phyloP scores from a whole-genome alignment of 495 filamentous ascomycete species.

The Xylaria nigripes region DNA sequence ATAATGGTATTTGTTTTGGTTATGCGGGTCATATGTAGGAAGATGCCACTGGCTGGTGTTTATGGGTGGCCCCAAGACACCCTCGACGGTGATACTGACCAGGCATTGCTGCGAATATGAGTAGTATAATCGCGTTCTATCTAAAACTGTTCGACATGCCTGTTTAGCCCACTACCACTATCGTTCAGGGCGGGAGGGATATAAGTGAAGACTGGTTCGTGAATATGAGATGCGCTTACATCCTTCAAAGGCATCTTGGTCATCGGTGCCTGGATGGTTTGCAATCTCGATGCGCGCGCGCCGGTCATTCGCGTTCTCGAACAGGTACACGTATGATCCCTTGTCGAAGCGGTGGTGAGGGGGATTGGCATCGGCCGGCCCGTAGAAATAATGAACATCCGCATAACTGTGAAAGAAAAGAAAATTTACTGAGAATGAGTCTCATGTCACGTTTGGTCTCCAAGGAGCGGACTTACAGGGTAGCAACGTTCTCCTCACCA shows the following conservation, averaged over 20 bases:
- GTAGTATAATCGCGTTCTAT: constrained; percentile 56
- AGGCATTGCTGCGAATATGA: constrained; percentile 71
- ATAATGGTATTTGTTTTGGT: constrained; percentile 63
- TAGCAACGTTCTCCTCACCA: constrained; percentile 71
- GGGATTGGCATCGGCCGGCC: constrained; percentile 58
- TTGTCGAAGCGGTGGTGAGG: constrained; percentile 84
- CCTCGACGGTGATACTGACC: constrained; percentile 67
- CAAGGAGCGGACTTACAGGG: constrained; percentile 54
- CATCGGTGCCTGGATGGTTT: constrained; percentile 75
- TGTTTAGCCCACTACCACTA: constrained; percentile 2
- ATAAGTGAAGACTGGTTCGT: neutral
- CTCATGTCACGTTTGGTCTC: neutral
- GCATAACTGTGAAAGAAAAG: constrained; percentile 55
- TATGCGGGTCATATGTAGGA: constrained; percentile 58
- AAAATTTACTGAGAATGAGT: neutral
- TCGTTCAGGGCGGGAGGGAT: neutral
- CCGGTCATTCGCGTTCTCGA: constrained; percentile 60
- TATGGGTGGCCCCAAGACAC: constrained; percentile 30
- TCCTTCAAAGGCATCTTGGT: constrained; percentile 84
- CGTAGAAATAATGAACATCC: constrained; percentile 86
- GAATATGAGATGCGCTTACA: constrained; percentile 43
- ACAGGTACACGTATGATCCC: constrained; percentile 80
- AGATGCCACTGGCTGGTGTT: constrained; percentile 66
- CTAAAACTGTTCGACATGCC: constrained; percentile 42
- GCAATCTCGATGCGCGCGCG: constrained; percentile 74